Evolutionary conservation across 2,329 filamentous ascomycete genomes (phyloP).

Genomic region (Cladosporium sp.): DNA sequence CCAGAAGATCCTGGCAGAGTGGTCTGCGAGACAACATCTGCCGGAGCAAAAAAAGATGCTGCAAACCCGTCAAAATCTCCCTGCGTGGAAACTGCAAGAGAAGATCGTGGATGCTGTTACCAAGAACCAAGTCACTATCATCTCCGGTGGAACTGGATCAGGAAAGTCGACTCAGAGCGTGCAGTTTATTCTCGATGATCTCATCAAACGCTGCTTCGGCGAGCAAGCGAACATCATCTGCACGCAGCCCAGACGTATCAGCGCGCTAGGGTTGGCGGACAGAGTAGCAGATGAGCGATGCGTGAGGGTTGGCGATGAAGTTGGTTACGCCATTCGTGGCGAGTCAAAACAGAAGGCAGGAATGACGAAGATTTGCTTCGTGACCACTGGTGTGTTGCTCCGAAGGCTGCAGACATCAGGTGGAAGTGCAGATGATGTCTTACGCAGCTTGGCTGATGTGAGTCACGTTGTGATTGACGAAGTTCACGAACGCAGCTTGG

Average conservation of each 20-base stretch:
- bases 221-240: constrained; percentile 83
- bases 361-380: constrained; percentile 84
- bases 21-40: constrained; percentile 61
- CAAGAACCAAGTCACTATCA: constrained; percentile 82
- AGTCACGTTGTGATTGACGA: constrained; percentile 95
- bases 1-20: constrained; percentile 54
- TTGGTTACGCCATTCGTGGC: constrained; percentile 86
- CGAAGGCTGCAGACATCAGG: constrained; percentile 86
- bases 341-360: constrained; percentile 68
- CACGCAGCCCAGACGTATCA: constrained; percentile 91
- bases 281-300: constrained; percentile 90
- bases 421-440: constrained; percentile 70
- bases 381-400: constrained; percentile 89
- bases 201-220: constrained; percentile 71
- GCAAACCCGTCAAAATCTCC: constrained; percentile 63
- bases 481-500: constrained; percentile 89
- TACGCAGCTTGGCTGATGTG: constrained; percentile 76
- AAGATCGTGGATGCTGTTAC: constrained; percentile 70
- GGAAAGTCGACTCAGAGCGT: constrained; percentile 97
- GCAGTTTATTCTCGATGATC: constrained; percentile 88
- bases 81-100: constrained; percentile 80
- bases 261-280: constrained; percentile 86
- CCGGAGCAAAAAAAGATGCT: constrained; percentile 70
- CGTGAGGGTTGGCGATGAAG: constrained; percentile 71
- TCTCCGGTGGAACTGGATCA: constrained; percentile 92